Evolutionary conservation across 768 basidiomycete genomes (phyloP), one percentile per base, ranked within the genome.

Genomic region (Polyporus arcularius): DNA sequence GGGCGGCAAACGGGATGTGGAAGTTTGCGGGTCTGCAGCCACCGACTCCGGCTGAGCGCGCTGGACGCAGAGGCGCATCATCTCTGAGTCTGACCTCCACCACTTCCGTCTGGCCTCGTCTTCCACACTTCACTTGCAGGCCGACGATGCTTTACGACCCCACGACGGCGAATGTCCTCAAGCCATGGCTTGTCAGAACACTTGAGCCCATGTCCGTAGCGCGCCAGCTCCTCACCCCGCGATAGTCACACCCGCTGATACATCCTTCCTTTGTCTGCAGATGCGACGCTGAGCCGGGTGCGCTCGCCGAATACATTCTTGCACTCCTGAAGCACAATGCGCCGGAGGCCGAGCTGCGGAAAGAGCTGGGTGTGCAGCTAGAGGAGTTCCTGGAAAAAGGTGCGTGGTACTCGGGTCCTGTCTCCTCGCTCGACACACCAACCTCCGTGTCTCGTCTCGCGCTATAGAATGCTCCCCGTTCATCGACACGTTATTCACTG

Each of bases 301-400:
- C 94, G 35, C 86, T 98, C 53, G 89, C 93, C 4, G 94, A 98
- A 72, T 98, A 98, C 73, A 89, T 98, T 67, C 85, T 97, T 51
- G 96, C 96, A 15, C 79, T 98, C 55, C 78, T 98, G 60, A 94
- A 94, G 73, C 93, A 96, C 72, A 92, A 93, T 75, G 89, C 88
- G 1, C 81, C 90, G 4, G 90, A 95, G 71, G 73, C 75, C 26
- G 92, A 96, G 64, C 88, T 98, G 82, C 82, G 90, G 65, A 85
- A 85, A 66, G 91, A 94, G 70, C 78, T 97, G 57, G 72, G 79
- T 1, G 68, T 81, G 0, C 93, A 97, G 71, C 80, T 98, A 55
- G 89, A 89, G 55, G 96, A 97, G 74, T 98, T 98, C 73, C 82
- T 98, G 28, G 95, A 96, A 77, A 89, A 90, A 76, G 90, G 95